These are phyloP conservation scores for Claviceps fusiformis DNA, from an alignment of 2,329 filamentous ascomycete species.

Conservation along the genomic window DNA sequence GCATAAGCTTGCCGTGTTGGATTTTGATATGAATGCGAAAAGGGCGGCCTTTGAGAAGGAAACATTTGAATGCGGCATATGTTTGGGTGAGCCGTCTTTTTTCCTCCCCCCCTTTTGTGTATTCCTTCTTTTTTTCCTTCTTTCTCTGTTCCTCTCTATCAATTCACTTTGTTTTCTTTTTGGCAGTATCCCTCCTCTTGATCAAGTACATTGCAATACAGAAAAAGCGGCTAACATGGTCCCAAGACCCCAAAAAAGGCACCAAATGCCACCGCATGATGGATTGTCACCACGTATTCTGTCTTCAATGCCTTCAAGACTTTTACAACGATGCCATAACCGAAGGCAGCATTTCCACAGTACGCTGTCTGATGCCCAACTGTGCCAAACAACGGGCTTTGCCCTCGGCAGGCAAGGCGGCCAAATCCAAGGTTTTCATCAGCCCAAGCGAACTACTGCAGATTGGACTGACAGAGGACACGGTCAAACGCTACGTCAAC, in stretches of 20 bases:
- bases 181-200: too few species aligned
- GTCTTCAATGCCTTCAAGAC: slow-evolving; percentile 70
- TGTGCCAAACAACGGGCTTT: slow-evolving; percentile 53
- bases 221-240: not conserved
- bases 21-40: slow-evolving; percentile 64
- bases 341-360: slow-evolving; percentile 65
- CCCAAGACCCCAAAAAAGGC: slow-evolving; percentile 75
- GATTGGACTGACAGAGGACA: slow-evolving; percentile 56
- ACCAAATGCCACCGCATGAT: slow-evolving; percentile 65
- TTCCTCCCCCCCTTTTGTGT: not conserved
- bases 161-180: not conserved
- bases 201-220: too few species aligned
- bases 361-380: slow-evolving; percentile 67
- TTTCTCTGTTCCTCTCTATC: not conserved
- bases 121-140: not conserved
- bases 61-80: slow-evolving; percentile 81
- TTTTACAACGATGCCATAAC: slow-evolving; percentile 83
- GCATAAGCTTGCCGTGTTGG: slow-evolving; percentile 58
- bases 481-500: slow-evolving; percentile 73
- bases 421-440: slow-evolving; percentile 53
- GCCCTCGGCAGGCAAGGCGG: slow-evolving; percentile 18
- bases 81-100: slow-evolving; percentile 39
- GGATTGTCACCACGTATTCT: slow-evolving; percentile 85
- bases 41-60: slow-evolving; percentile 64
- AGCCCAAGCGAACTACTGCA: slow-evolving; percentile 74